Evolutionary conservation across 352 stramenopile genomes (phyloP), one percentile per base, ranked within the genome.

Genomic region (Phytophthora pluvialis): DNA sequence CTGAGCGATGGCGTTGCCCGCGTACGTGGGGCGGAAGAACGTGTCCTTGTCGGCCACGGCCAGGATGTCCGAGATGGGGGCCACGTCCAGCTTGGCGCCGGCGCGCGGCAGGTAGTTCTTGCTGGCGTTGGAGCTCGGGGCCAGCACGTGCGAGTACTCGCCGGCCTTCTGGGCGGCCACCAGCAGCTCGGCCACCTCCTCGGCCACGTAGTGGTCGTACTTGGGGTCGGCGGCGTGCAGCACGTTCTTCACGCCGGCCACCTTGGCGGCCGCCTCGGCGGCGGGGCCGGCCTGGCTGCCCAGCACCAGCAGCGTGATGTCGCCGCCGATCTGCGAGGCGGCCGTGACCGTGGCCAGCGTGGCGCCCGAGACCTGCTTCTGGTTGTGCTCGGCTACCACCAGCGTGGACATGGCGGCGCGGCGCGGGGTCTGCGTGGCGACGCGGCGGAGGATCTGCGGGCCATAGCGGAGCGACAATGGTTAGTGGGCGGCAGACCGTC

Each of bases 101-200:
- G 97, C 83, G 31, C 98, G 93, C 15, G 97, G 97, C 40, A 99
- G 66, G 69, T 98, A 98, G 74, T 99, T 99, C 72, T 98, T 98
- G 33, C 90, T 97, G 64, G 92, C 90, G 78, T 99, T 99, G 54
- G 93, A 98, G 45, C 89, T 91, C 1, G 97, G 85, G 53, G 96
- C 95, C 43, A 99, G 65, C 61, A 99, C 97, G 83, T 98, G 86
- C 54, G 82, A 89, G 76, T 88, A 98, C 46, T 78, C 73, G 25
- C 81, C 75, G 3, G 72, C 77, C 55, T 86, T 69, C 60, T 96
- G 88, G 8, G 77, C 60, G 12, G 88, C 79, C 29, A 88, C 70
- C 33, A 96, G 73, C 60, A 97, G 60, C 60, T 89, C 81, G 44
- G 92, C 84, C 40, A 97, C 86, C 50, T 96, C 84, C 66, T 97